Evolutionary conservation across 106 monocot genomes (phyloP).

Genomic region (Iris macrosiphon): DNA sequence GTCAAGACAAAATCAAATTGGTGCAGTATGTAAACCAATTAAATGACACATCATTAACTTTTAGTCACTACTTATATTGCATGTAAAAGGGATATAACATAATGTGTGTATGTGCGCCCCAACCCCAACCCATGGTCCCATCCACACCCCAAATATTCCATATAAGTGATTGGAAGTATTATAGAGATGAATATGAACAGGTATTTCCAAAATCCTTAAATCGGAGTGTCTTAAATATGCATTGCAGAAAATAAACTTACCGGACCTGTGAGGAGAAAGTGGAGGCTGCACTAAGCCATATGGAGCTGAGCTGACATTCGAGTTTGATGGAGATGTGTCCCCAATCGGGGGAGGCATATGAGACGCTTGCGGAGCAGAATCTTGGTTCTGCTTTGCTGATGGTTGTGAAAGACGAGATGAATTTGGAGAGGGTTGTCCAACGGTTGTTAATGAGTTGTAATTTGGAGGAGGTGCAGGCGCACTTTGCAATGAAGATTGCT

Average conservation of each 20-base stretch:
- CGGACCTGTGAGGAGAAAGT: constrained; percentile 41
- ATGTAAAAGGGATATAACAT: too few species aligned
- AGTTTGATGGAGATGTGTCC: constrained; percentile 19
- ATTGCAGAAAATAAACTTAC: constrained; percentile 22
- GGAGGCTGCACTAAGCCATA: constrained; percentile 47
- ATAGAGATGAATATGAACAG: neutral
- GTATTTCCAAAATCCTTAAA: neutral
- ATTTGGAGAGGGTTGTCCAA: constrained; percentile 16
- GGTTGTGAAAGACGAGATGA: constrained; percentile 15
- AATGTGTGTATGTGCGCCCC: too few species aligned
- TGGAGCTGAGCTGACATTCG: constrained; percentile 40
- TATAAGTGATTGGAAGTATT: too few species aligned
- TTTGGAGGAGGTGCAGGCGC: constrained; percentile 8
- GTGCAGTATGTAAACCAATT: neutral
- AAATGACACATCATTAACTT: neutral
- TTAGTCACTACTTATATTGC: neutral
- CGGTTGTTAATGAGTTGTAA: constrained; percentile 15
- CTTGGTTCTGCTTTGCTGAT: constrained; percentile 7
- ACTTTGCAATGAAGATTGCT: constrained; percentile 3
- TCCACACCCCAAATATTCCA: too few species aligned
- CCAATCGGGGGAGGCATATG: constrained; percentile 24
- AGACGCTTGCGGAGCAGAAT: constrained; percentile 15
- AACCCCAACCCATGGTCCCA: too few species aligned
- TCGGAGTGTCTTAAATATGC: neutral
- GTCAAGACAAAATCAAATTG: neutral